Base-by-base conservation (phyloP, 257 asterid genomes). In the Thymus mandschuricus region DNA sequence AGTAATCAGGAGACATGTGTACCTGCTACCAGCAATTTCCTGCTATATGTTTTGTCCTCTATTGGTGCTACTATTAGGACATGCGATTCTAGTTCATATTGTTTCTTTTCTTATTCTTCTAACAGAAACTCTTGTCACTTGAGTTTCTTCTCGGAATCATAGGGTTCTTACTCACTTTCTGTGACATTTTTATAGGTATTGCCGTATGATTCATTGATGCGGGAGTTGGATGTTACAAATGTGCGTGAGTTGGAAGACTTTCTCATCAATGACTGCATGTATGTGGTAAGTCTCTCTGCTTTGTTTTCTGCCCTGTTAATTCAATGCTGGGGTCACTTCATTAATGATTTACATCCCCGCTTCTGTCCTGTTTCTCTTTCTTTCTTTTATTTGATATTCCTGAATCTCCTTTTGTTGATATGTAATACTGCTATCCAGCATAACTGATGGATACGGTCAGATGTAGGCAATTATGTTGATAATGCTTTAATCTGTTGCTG, bases 171-270 rank as follows among this genome's bases (percentile, higher is more conserved):
- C 34, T 45, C 60, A 41, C 8, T 59, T 30, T 74, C 40, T 35
- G 50, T 78, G 70, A 52, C 55, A 61, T 65, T 51, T 78, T 64
- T 34, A 55, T 70, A 92, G 99, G 96, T 88, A 64, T 87, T 95
- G 78, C 87, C 96, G 10, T 95, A 95, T 78, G 99, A 95, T 70
- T 72, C 77, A 70, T 86, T 95, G 81, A 95, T 92, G 92, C 86
- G 75, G 76, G 99, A 92, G 81, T 76, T 95, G 90, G 99, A 95
- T 84, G 89, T 95, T 67, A 75, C 87, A 43, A 95, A 95, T 84
- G 99, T 92, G 55, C 97, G 98, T 1, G 92, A 88, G 74, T 88
- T 95, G 76, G 99, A 95, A 81, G 99, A 95, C 86, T 95, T 95
- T 79, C 96, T 95, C 76, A 95, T 95, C 66, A 95, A 92, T 69